These are phyloP conservation scores for Blastobotrys muscicola DNA, from an alignment of 805 yeast species.

Conservation along the genomic window DNA sequence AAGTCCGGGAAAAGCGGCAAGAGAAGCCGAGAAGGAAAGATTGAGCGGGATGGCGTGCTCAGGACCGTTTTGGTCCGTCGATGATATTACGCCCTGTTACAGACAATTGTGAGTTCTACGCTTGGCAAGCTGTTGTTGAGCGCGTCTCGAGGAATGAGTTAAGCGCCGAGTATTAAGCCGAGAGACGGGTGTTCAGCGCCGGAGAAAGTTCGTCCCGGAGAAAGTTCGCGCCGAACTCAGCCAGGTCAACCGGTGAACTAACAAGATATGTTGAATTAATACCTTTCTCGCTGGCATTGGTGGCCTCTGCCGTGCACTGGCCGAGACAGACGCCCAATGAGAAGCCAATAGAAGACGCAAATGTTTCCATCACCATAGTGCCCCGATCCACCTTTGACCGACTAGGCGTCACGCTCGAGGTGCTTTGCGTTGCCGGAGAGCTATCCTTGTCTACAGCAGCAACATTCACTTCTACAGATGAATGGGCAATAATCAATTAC, in stretches of 20 bases:
- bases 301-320: no score
- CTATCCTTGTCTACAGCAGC: conserved; percentile 15
- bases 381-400: conserved; percentile 21
- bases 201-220: conserved; percentile 15
- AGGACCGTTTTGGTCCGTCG: conserved; percentile 42
- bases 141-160: neutral
- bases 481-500: conserved; percentile 6
- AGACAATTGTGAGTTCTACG: conserved; percentile 30
- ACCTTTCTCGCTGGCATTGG: no score
- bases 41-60: conserved; percentile 8
- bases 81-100: conserved; percentile 49
- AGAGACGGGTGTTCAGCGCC: conserved; percentile 15
- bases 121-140: conserved; percentile 5
- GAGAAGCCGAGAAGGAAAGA: no score
- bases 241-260: no score
- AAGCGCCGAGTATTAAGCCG: conserved; percentile 8
- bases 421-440: conserved; percentile 15
- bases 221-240: no score
- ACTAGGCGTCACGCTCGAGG: conserved; percentile 20
- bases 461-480: conserved; percentile 6
- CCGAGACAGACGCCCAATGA: neutral
- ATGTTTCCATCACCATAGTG: conserved; percentile 16
- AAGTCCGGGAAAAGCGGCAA: no score
- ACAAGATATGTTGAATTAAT: no score
- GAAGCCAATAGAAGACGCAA: conserved; percentile 3